These are phyloP conservation scores for Microcyclosporella mali DNA, from an alignment of 2,329 filamentous ascomycete species.

Conservation along the genomic window DNA sequence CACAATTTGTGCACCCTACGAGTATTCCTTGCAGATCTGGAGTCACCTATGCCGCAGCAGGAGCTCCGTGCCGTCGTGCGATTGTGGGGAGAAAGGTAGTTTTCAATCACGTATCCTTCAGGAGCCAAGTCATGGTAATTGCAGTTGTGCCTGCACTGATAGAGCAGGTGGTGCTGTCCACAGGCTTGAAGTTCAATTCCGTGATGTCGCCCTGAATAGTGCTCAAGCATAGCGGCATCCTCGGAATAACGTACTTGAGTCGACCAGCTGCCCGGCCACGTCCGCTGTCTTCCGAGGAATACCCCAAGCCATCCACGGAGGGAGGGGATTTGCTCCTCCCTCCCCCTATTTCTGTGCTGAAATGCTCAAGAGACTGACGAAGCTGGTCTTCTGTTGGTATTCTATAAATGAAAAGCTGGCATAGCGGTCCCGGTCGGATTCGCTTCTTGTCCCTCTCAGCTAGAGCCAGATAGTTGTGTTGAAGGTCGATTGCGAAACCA, in stretches of 20 bases:
- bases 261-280: neutral
- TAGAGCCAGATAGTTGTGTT: slow-evolving; percentile 22
- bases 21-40: too few relatives aligned
- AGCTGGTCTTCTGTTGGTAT: slow-evolving; percentile 20
- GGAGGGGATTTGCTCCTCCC: slow-evolving; percentile 4
- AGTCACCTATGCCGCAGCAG: too few relatives aligned
- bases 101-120: slow-evolving; percentile 16
- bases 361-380: slow-evolving; percentile 10
- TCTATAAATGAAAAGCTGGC: slow-evolving; percentile 28
- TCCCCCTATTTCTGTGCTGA: neutral
- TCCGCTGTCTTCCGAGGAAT: slow-evolving; percentile 8
- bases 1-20: too few relatives aligned
- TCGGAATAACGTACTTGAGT: slow-evolving; percentile 16
- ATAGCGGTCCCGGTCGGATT: slow-evolving; percentile 21
- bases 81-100: too few relatives aligned
- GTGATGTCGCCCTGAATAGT: slow-evolving; percentile 24
- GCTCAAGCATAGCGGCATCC: slow-evolving; percentile 26
- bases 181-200: slow-evolving; percentile 18
- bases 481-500: slow-evolving; percentile 20
- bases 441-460: slow-evolving; percentile 29
- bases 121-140: slow-evolving; percentile 20
- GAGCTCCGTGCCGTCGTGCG: too few relatives aligned
- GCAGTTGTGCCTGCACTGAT: slow-evolving; percentile 22
- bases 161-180: slow-evolving; percentile 11
- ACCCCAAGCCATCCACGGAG: slow-evolving; percentile 11